A percentile compares a stretch with the other conserved stretches of the same genome.
These are phyloP conservation scores for Gentiana macrophylla DNA, from an alignment of 257 asterid genomes.

Conservation along the genomic window DNA sequence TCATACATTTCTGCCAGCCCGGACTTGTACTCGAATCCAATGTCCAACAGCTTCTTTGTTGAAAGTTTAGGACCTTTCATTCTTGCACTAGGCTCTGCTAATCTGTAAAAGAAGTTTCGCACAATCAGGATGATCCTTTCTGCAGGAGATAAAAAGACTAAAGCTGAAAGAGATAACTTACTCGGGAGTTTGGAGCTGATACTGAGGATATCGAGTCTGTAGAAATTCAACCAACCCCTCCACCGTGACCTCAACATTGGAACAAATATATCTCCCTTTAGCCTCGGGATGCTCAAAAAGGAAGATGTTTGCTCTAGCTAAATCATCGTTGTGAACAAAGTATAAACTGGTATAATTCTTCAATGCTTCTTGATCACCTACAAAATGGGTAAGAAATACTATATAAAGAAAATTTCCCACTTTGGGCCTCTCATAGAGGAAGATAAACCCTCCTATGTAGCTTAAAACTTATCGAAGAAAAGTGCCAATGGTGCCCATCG, in stretches of 20 bases:
- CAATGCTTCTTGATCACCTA: conserved; percentile 18
- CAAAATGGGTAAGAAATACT: background rate
- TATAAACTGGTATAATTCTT: conserved; percentile 5
- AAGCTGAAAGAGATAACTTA: background rate
- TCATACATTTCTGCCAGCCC: conserved; percentile 44
- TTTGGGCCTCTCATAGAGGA: too few species aligned
- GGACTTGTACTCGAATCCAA: conserved; percentile 30
- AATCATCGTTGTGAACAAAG: conserved; percentile 34
- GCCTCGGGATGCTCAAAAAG: conserved; percentile 28
- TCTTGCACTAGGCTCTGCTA: conserved; percentile 1
- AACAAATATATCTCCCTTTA: conserved; percentile 43
- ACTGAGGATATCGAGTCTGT: conserved; percentile 21
- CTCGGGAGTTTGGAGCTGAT: conserved; percentile 15
- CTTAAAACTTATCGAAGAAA: conserved; percentile 23
- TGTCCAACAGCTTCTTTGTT: conserved; percentile 35
- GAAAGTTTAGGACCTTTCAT: background rate
- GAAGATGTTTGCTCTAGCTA: conserved; percentile 30
- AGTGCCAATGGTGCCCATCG: conserved; percentile 19
- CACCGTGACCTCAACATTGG: conserved; percentile 19
- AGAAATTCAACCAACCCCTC: conserved; percentile 26
- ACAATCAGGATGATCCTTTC: too few species aligned
- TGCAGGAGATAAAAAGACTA: too few species aligned
- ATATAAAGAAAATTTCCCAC: too few species aligned
- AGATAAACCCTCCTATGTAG: too few species aligned
- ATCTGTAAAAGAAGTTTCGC: conserved; percentile 8